A percentile compares a stretch with the other conserved stretches of the same genome.
These are phyloP conservation scores for Aspergillus felis DNA, from an alignment of 2,329 filamentous ascomycete species.

Conservation along the genomic window DNA sequence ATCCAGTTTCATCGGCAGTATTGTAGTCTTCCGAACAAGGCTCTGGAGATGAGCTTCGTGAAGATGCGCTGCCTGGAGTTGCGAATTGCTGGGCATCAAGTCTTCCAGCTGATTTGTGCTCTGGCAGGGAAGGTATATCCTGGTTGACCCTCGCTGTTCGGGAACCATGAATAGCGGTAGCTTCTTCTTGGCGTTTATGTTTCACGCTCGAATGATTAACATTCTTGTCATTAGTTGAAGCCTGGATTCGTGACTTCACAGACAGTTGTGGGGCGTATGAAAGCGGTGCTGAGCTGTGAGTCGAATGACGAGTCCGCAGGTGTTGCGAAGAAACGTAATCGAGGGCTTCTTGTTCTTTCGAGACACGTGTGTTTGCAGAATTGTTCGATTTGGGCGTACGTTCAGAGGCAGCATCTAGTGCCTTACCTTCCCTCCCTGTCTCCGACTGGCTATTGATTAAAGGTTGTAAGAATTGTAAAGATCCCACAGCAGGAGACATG, in stretches of 20 bases:
- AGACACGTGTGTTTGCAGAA: not conserved
- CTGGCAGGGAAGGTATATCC: not conserved
- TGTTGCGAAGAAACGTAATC: not conserved
- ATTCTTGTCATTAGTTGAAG: not conserved
- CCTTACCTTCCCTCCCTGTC: not conserved
- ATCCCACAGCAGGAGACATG: not conserved
- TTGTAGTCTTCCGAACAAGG: constrained; percentile 28
- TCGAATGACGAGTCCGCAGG: not conserved
- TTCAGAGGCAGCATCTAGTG: not conserved
- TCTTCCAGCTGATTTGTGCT: not conserved
- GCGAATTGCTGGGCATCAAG: not conserved
- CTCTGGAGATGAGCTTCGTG: constrained; percentile 13
- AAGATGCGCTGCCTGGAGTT: constrained; percentile 12
- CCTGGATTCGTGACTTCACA: not conserved
- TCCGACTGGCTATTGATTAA: not conserved
- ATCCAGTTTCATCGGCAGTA: constrained; percentile 27
- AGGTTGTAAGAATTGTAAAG: not conserved
- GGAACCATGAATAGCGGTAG: not conserved
- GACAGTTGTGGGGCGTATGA: not conserved
- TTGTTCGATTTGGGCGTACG: not conserved
- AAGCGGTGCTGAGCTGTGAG: not conserved
- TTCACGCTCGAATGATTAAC: not conserved
- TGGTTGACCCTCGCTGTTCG: not conserved
- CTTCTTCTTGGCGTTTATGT: not conserved
- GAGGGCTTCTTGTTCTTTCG: not conserved